Evolutionary conservation across 169 alveolate species (phyloP), one percentile per base, ranked within the genome.

Genomic region (Miamiensis avidus): DNA sequence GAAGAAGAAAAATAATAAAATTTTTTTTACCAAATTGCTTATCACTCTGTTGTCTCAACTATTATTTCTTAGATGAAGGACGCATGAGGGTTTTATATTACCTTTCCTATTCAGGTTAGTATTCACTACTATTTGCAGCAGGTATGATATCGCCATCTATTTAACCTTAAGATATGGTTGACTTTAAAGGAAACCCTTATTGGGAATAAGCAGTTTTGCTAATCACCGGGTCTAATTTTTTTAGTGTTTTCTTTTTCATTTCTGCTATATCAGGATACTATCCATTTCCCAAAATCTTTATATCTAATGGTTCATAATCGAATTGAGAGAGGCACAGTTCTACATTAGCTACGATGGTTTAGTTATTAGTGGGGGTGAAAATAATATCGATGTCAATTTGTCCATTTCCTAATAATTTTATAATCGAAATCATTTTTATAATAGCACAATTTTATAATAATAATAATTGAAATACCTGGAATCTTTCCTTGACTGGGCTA

Each of bases 311-410:
- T 78, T 92, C 90, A 77, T 92, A 91, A 88, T 93, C 96, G 82
- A 95, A 92, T 84, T 95, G 95, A 32, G 95, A 89, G 15, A 95
- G 91, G 84, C 92, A 93, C n/a, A 95, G 90, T 85, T 91, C 92
- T 73, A 91, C 88, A 65, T 93, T 96, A 27, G 94, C 95, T 74
- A 88, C 84, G 11, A 91, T 94, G 78, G 96, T 95, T 64, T 95
- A 91, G 82, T 87, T 89, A 31, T 88, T 93, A 69, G 91, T 84
- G 0, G 98, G 97, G 28, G 85, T 87, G 77, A 89, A 89, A 0
- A 89, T 73, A 29, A 95, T 75, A n/a, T 91, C 84, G 82, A 95
- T 92, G 0, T 82, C 84, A n/a, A 95, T 91, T 76, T 82, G 87
- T 29, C 85, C 84, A 83, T 87, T 86, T 20, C 69, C 69, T 49